A percentile compares a stretch with the other conserved stretches of the same genome.
These are phyloP conservation scores for Tricholoma sp. DNA, from an alignment of 768 basidiomycete genomes.

Conservation along the genomic window DNA sequence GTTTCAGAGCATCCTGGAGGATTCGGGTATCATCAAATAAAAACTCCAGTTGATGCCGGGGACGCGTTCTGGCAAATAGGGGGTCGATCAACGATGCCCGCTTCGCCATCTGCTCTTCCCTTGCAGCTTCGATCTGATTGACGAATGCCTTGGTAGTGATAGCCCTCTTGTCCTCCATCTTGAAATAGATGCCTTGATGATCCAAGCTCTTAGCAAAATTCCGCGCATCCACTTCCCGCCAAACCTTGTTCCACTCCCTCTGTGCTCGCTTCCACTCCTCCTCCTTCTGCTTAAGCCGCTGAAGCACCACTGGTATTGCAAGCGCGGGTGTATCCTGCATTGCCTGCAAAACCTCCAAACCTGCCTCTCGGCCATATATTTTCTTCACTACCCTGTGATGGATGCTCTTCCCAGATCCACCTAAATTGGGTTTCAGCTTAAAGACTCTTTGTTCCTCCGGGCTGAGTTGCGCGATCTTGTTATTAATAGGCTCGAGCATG, in stretches of 20 bases:
- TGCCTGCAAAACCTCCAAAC: constrained; percentile 74
- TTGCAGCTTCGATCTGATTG: constrained; percentile 77
- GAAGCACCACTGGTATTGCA: constrained; percentile 87
- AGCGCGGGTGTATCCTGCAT: constrained; percentile 91
- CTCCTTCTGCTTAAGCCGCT: constrained; percentile 91
- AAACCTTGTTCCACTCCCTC: constrained; percentile 97
- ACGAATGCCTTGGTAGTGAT: constrained; percentile 73
- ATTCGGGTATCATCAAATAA: constrained; percentile 68
- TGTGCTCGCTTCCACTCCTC: constrained; percentile 98
- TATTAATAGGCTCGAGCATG: constrained; percentile 86
- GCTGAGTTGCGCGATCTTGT: constrained; percentile 76
- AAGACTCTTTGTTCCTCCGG: constrained; percentile 76
- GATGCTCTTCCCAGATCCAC: constrained; percentile 82
- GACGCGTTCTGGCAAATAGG: constrained; percentile 54
- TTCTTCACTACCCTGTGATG: constrained; percentile 95
- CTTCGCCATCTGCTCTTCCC: constrained; percentile 77
- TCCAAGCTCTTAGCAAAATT: constrained; percentile 94
- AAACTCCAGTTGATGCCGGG: constrained; percentile 78
- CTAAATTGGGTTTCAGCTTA: constrained; percentile 86
- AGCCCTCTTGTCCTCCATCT: constrained; percentile 83
- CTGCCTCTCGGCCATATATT: constrained; percentile 87
- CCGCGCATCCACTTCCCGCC: constrained; percentile 92
- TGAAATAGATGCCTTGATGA: constrained; percentile 89
- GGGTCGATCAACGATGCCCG: constrained; percentile 59
- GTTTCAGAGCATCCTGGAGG: constrained; percentile 82